phyloP scores from a whole-genome alignment of 768 basidiomycete species.

The Collybia sp. region DNA sequence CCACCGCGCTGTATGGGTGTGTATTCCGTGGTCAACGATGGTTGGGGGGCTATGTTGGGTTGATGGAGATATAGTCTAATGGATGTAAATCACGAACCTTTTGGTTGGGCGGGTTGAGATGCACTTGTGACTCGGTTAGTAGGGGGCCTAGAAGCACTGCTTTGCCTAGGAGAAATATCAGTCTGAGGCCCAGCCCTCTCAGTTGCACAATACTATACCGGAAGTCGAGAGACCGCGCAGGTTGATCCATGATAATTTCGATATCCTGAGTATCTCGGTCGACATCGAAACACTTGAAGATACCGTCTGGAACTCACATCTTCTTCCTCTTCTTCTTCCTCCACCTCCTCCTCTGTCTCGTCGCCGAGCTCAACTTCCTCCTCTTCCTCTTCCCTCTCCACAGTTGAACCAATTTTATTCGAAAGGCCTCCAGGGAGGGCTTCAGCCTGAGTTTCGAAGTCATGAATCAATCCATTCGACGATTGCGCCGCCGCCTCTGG shows the following conservation, averaged over 20 bases:
- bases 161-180: constrained; percentile 24
- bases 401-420: constrained; percentile 13
- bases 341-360: constrained; percentile 34
- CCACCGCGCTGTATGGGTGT: constrained; percentile 65
- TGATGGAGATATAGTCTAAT: constrained; percentile 1
- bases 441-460: constrained; percentile 41
- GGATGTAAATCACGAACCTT: constrained; percentile 12
- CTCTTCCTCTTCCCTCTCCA: constrained; percentile 29
- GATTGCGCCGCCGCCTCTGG: constrained; percentile 36
- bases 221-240: constrained; percentile 69
- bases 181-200: neutral
- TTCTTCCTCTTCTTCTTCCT: constrained; percentile 37
- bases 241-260: constrained; percentile 87
- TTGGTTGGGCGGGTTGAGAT: constrained; percentile 24
- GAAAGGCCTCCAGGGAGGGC: constrained; percentile 19
- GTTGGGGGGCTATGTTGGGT: constrained; percentile 32
- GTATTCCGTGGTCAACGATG: constrained; percentile 78
- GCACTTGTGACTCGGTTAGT: constrained; percentile 23
- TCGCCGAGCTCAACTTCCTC: constrained; percentile 23
- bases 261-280: constrained; percentile 49
- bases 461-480: constrained; percentile 45
- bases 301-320: constrained; percentile 20
- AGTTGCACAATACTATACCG: constrained; percentile 36
- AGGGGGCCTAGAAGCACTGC: constrained; percentile 23
- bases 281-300: neutral